Conservation (phyloP, 2,329 filamentous ascomycete species). For the Hortaea sp. region DNA sequence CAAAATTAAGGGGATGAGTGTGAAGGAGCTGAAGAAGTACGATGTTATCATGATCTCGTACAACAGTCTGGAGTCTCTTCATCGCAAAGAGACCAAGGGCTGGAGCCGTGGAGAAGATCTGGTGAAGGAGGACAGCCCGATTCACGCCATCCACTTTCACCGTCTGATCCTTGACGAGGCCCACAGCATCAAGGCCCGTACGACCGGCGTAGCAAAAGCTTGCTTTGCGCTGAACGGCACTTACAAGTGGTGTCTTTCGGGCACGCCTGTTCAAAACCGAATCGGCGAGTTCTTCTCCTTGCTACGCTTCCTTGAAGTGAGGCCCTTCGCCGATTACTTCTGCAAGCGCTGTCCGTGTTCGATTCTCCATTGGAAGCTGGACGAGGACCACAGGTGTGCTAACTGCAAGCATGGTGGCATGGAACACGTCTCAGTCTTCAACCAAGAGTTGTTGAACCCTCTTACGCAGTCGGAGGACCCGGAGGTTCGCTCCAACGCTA, state of each 20-base stretch:
- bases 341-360: conserved; percentile 81
- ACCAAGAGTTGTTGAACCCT: conserved; percentile 88
- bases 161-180: conserved; percentile 90
- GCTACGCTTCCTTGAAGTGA: conserved; percentile 79
- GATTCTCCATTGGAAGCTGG: conserved; percentile 71
- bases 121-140: conserved; percentile 63
- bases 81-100: conserved; percentile 85
- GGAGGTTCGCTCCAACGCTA: conserved; percentile 55
- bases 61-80: conserved; percentile 80
- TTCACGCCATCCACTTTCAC: conserved; percentile 81
- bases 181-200: conserved; percentile 85
- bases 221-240: conserved; percentile 82
- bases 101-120: conserved; percentile 71
- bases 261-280: conserved; percentile 90
- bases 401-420: conserved; percentile 57
- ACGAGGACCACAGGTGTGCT: conserved; percentile 60
- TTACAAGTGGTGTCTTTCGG: conserved; percentile 93
- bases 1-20: conserved; percentile 66
- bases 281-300: conserved; percentile 92
- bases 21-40: conserved; percentile 67
- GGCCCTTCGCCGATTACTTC: conserved; percentile 85
- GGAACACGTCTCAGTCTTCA: conserved; percentile 73
- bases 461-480: conserved; percentile 38
- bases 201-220: conserved; percentile 84
- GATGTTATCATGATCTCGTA: conserved; percentile 98